These are phyloP conservation scores for Sabuloglossum arenarium DNA, from an alignment of 495 filamentous ascomycete genomes.

Conservation along the genomic window DNA sequence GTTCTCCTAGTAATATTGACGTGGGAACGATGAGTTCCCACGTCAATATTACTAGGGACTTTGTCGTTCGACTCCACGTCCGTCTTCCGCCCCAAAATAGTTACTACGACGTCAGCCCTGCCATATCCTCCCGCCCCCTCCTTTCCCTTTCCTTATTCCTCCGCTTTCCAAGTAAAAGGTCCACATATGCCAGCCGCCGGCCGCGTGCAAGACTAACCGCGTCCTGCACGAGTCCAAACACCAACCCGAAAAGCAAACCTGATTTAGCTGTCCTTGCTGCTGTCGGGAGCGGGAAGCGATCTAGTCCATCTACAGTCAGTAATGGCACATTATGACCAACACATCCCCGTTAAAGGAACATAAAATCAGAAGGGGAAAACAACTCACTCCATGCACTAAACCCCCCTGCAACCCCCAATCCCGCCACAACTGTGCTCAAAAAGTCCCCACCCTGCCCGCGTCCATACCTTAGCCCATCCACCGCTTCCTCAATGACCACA, in stretches of 20 bases:
- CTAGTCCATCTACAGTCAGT: conserved; percentile 20
- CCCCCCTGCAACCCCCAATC: conserved; percentile 56
- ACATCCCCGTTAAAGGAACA: neutral
- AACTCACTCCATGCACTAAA: conserved; percentile 73
- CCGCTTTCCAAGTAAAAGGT: conserved; percentile 21
- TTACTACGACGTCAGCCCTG: neutral
- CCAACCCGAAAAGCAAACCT: conserved; percentile 55
- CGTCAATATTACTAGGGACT: no score
- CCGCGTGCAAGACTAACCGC: conserved; percentile 39
- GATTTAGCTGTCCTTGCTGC: conserved; percentile 68
- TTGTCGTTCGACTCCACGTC: no score
- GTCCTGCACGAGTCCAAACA: conserved; percentile 69
- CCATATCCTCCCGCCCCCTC: conserved; percentile 4
- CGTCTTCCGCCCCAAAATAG: no score
- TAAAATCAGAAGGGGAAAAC: conserved; percentile 11
- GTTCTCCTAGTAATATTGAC: no score
- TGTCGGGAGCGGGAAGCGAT: conserved; percentile 60
- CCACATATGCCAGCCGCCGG: conserved; percentile 47
- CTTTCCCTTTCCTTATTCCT: neutral
- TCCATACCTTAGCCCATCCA: conserved; percentile 33
- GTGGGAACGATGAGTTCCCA: no score
- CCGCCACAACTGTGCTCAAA: conserved; percentile 56
- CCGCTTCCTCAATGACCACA: conserved; percentile 60
- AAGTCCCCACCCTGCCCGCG: conserved; percentile 35
- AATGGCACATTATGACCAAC: neutral